Evolutionary conservation across 2,329 filamentous ascomycete genomes (phyloP), one percentile per base, ranked within the genome.

Genomic region (Phialemoniopsis sp.): DNA sequence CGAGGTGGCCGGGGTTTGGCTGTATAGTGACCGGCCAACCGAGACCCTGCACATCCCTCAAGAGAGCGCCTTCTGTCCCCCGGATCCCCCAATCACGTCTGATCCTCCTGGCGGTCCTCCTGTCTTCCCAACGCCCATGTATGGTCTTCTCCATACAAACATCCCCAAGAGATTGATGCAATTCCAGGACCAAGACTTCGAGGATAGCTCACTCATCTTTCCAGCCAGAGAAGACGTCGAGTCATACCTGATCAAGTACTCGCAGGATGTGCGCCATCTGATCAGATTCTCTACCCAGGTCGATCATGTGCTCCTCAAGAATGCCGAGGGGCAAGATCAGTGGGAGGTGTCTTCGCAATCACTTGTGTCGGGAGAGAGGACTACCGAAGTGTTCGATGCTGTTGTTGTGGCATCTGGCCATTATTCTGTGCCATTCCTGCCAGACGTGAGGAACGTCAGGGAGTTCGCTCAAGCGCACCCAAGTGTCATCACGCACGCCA

Each of bases 1-100:
- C 33, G 73, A 78, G 35, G 76, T 85, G 7, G 91, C 89, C 41
- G 91, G 93, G 3, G 78, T 93, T 9, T 97, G 91, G 91, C 85
- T 89, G 53, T 89, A 94, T 59, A 82, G 74, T 46, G 66, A 69
- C 19, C 62, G 59, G 43, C 72, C 60, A 40, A 69, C 57, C 45
- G 73, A 50, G 48, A 66, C 55, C 43, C 73, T 55, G 49, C 72
- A 49, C 28, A 67, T 91, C 29, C 89, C 89, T 8, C 85, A 89
- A 55, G 79, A 79, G n/a, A 74, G 77, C 51, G 75, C 80, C 18
- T 76, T 76, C 51, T 72, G 73, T 33, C 72, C 77, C 17, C 69
- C 76, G 1, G 85, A 90, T 46, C 69, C 74, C 40, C 85, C 87
- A 5, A 60, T 81, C 41, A 78, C 71, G 66, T 55, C 59, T 14